Evolutionary conservation across 306 rosid species (phyloP).

Genomic region (Aeschynomene evenia): DNA sequence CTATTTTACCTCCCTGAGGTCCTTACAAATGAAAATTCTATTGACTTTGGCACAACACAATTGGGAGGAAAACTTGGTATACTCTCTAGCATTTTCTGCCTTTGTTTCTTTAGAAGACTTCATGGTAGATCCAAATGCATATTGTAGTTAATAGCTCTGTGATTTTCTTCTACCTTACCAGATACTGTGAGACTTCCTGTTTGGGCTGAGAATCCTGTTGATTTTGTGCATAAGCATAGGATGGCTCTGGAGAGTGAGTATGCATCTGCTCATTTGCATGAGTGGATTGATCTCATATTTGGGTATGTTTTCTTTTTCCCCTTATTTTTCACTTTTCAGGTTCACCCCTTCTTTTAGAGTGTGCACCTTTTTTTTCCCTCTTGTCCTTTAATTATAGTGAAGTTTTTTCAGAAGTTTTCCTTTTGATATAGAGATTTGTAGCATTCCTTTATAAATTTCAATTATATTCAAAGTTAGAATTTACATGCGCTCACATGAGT

Average conservation of each 20-base stretch:
- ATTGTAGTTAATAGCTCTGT: constrained; percentile 32
- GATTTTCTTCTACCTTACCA: constrained; percentile 36
- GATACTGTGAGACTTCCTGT: constrained; percentile 86
- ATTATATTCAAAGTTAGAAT: constrained; percentile 26
- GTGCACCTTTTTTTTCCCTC: constrained; percentile 17
- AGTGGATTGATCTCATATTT: constrained; percentile 96
- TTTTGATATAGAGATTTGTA: constrained; percentile 17
- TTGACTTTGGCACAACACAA: constrained; percentile 96
- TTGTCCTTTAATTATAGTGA: constrained; percentile 17
- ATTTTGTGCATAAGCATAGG: constrained; percentile 93
- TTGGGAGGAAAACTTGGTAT: constrained; percentile 88
- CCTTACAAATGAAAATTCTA: constrained; percentile 85
- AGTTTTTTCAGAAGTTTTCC: constrained; percentile 29
- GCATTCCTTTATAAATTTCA: constrained; percentile 24
- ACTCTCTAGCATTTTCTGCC: constrained; percentile 36
- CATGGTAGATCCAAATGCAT: constrained; percentile 15
- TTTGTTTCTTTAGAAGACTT: constrained; percentile 17
- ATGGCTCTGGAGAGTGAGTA: constrained; percentile 97
- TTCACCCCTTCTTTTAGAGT: not conserved
- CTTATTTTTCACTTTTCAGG: not conserved
- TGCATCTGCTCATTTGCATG: constrained; percentile 90
- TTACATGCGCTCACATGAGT: constrained; percentile 26
- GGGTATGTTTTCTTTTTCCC: constrained; percentile 53
- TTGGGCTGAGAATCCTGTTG: constrained; percentile 92
- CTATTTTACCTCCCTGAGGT: constrained; percentile 93